A percentile compares a stretch with the other conserved stretches of the same genome.
Conservation (phyloP, 495 filamentous ascomycete species). For the Hyaloscypha finlandica region DNA sequence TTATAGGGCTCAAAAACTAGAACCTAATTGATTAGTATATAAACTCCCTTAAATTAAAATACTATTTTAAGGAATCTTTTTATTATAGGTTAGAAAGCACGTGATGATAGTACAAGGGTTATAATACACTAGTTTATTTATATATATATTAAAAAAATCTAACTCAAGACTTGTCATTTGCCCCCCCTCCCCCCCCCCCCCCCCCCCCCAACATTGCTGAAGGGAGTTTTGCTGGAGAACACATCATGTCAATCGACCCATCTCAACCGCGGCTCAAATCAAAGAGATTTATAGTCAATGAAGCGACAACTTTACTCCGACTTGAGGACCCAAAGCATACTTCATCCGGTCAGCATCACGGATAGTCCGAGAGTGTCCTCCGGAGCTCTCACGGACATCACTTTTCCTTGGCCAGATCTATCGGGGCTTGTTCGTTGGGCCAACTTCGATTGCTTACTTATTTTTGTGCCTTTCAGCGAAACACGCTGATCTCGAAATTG, state of each 20-base stretch:
- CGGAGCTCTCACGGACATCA: constrained; percentile 4
- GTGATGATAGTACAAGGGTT: too few relatives aligned
- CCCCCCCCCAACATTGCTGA: too few relatives aligned
- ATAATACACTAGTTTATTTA: too few relatives aligned
- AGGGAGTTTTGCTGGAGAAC: background rate
- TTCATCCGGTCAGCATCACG: background rate
- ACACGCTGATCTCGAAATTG: constrained; percentile 49
- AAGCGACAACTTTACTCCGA: constrained; percentile 9
- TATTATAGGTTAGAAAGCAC: too few relatives aligned
- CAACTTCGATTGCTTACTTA: constrained; percentile 59
- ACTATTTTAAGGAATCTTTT: too few relatives aligned
- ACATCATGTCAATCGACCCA: background rate
- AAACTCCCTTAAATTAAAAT: too few relatives aligned
- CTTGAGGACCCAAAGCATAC: constrained; percentile 12
- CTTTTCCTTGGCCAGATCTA: background rate
- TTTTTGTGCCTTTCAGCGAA: constrained; percentile 52
- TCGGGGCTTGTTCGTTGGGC: constrained; percentile 57
- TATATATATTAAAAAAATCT: too few relatives aligned
- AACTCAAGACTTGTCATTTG: too few relatives aligned
- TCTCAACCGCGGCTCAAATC: background rate
- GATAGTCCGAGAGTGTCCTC: constrained; percentile 7
- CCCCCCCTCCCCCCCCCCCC: too few relatives aligned
- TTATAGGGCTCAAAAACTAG: too few relatives aligned
- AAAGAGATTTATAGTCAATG: background rate
- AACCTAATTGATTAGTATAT: too few relatives aligned